These are phyloP conservation scores for Penicillium vulpinum DNA, from an alignment of 2,329 filamentous ascomycete genomes.

Conservation along the genomic window DNA sequence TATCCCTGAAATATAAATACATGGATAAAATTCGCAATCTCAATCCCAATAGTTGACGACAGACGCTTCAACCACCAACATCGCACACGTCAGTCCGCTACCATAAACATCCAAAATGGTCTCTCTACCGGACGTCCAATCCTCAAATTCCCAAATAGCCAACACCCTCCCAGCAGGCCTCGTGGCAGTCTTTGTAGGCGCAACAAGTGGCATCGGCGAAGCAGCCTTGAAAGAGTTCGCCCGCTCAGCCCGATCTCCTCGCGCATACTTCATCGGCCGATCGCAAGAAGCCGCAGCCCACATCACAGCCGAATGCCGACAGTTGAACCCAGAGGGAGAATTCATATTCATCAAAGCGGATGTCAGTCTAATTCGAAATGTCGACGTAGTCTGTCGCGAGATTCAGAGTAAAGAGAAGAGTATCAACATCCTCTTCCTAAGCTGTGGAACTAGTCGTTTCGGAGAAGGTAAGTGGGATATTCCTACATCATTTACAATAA, in stretches of 20 bases:
- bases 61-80: background rate
- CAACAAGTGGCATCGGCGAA: conserved; percentile 54
- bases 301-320: conserved; percentile 46
- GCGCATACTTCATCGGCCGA: conserved; percentile 53
- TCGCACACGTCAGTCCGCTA: background rate
- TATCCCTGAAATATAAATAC: background rate
- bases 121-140: conserved; percentile 8
- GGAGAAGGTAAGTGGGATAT: conserved; percentile 18
- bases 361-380: conserved; percentile 48
- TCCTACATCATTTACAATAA: background rate
- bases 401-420: conserved; percentile 53
- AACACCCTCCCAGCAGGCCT: conserved; percentile 39
- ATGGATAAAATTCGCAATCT: background rate
- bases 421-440: conserved; percentile 59
- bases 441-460: conserved; percentile 47
- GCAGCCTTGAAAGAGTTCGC: conserved; percentile 50
- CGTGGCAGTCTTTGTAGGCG: conserved; percentile 54
- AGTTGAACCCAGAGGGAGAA: conserved; percentile 47
- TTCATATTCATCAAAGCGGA: conserved; percentile 52
- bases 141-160: conserved; percentile 13
- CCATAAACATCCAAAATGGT: conserved; percentile 8
- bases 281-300: conserved; percentile 43
- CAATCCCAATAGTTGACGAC: too few species aligned
- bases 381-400: conserved; percentile 53
- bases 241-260: conserved; percentile 41